Base-by-base conservation (phyloP, 192 early-diverging fungal genomes). In the Entophlyctis luteolus region DNA sequence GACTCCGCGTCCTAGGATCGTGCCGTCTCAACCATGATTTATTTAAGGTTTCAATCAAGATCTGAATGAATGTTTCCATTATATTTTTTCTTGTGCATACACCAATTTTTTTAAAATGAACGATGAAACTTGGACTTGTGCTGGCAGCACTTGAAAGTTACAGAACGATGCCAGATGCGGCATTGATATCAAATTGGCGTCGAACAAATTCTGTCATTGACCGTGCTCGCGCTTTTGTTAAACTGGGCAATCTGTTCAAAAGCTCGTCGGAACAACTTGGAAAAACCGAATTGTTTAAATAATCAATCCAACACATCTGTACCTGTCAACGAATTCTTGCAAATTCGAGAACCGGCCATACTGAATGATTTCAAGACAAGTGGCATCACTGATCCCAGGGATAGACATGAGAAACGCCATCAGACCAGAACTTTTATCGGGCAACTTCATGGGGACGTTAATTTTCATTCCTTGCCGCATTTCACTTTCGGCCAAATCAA, bases 371-470 rank as follows among this genome's bases (percentile, higher is more conserved):
- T 66, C 38, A 2, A 72, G 22, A 29, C 63, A 62, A 10, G 70
- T 73, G 2, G 72, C 70, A 35, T 72, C 70, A 25, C 50, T 50
- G 47, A 72, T 28, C 6, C 65, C 65, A 14, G 70, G 62, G 25
- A 71, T 67, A 4, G 55, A 67, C 71, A 71, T 27, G 28, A 72
- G 39, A 46, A 72, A 63, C 0, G 20, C 36, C 20, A 73, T 37
- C 25, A 46, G 50, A 4, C 67, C 55, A 48, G 65, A 54, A 14
- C 55, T 56, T 59, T 75, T 75, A n/a, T 34, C 59, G 2, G 74
- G 74, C 27, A 75, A 37, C 14, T 63, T 28, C 20, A 37, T 39
- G 16, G 74, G 74, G 14, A 74, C 67, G 16, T 69, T 54, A 5
- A 73, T 74, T 4, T 20, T 16, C 47, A 59, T 49, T 12, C 65